phyloP scores from a whole-genome alignment of 371 early-diverging fungal genomes.

The Fennellomyces sp. region DNA sequence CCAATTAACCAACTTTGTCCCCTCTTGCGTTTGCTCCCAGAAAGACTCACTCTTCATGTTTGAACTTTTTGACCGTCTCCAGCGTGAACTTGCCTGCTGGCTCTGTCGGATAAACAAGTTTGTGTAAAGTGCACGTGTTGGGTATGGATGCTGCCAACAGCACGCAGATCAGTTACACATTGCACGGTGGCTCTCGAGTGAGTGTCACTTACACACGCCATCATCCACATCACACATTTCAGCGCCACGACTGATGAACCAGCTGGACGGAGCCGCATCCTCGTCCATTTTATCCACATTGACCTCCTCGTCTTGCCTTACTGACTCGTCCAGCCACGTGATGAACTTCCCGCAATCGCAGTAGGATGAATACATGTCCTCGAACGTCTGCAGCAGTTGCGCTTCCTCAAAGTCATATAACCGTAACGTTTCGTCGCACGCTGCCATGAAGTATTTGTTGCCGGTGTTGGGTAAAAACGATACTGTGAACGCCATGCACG shows the following conservation, averaged over 20 bases:
- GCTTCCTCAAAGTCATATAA: slow-evolving; percentile 89
- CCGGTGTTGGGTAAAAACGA: slow-evolving; percentile 91
- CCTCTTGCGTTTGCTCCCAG: neutral
- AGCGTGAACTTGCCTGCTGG: slow-evolving; percentile 69
- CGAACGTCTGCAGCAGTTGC: slow-evolving; percentile 78
- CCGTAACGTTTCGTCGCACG: slow-evolving; percentile 83
- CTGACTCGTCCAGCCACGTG: slow-evolving; percentile 59
- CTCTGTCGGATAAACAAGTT: slow-evolving; percentile 74
- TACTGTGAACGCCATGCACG: slow-evolving; percentile 94
- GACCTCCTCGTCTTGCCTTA: slow-evolving; percentile 12
- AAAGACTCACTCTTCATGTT: slow-evolving; percentile 72
- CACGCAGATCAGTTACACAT: neutral
- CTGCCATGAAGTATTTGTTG: slow-evolving; percentile 88
- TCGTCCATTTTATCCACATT: neutral
- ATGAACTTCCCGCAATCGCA: slow-evolving; percentile 91
- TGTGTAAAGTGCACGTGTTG: slow-evolving; percentile 83
- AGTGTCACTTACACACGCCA: slow-evolving; percentile 64
- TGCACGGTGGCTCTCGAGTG: too few relatives aligned
- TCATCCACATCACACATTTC: slow-evolving; percentile 87
- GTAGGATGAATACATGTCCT: slow-evolving; percentile 82
- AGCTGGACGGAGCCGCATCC: slow-evolving; percentile 41
- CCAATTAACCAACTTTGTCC: neutral
- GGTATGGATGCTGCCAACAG: slow-evolving; percentile 66
- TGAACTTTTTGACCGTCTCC: slow-evolving; percentile 68
- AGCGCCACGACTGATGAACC: slow-evolving; percentile 85